Conservation (phyloP, 139 green algal genomes). For the Picochlorum sp. region DNA sequence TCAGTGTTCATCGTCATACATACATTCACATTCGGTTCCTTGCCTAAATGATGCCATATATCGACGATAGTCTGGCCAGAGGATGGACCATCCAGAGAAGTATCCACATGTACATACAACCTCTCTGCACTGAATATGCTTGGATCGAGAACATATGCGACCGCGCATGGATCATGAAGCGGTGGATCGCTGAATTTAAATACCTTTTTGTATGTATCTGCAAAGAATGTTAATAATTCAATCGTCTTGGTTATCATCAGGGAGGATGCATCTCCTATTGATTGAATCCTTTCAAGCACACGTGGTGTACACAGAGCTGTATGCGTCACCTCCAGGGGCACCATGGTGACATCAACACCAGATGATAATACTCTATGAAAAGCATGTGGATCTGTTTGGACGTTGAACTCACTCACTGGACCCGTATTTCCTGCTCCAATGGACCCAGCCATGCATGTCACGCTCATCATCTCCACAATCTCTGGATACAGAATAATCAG, state of each 20-base stretch:
- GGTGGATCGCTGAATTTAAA: conserved; percentile 81
- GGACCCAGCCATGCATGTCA: conserved; percentile 73
- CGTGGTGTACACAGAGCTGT: conserved; percentile 70
- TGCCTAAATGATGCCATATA: conserved; percentile 41
- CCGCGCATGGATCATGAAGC: conserved; percentile 88
- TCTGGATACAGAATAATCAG: conserved; percentile 14
- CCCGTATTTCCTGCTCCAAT: conserved; percentile 66
- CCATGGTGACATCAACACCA: conserved; percentile 71
- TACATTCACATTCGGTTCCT: conserved; percentile 57
- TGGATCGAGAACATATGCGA: conserved; percentile 70
- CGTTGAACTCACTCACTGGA: conserved; percentile 74
- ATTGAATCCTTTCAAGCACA: conserved; percentile 48
- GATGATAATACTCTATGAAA: conserved; percentile 77
- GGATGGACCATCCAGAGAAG: conserved; percentile 32
- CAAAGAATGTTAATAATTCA: conserved; percentile 66
- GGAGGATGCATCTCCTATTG: background rate
- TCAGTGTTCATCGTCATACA: conserved; percentile 36
- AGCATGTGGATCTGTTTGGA: conserved; percentile 79
- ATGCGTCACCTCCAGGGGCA: conserved; percentile 92
- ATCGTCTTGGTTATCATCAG: conserved; percentile 44
- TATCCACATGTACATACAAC: conserved; percentile 79
- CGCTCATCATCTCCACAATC: conserved; percentile 43
- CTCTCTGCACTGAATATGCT: conserved; percentile 55
- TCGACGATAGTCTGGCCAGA: conserved; percentile 82
- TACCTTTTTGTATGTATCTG: conserved; percentile 60